These are phyloP conservation scores for Saccharomyces hybrid DNA, from an alignment of 1,139 yeast genomes.

Conservation along the genomic window DNA sequence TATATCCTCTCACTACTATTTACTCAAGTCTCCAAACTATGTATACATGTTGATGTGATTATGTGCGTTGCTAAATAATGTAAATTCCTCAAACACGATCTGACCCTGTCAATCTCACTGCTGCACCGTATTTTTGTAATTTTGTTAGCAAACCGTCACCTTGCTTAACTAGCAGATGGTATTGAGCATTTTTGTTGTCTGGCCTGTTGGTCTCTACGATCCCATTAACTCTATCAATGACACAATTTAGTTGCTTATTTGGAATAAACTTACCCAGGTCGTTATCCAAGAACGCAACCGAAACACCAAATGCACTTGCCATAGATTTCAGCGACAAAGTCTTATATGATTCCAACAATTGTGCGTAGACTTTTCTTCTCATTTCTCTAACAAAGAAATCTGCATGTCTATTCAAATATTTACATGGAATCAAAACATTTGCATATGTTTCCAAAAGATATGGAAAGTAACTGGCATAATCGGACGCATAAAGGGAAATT, in stretches of 20 bases:
- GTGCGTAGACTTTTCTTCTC: constrained; percentile 93
- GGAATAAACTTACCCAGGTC: constrained; percentile 91
- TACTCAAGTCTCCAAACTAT: not conserved
- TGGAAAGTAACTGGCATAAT: constrained; percentile 74
- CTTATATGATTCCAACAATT: constrained; percentile 87
- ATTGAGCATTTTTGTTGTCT: constrained; percentile 91
- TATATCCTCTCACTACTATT: not conserved
- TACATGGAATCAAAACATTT: constrained; percentile 61
- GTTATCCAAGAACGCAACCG: constrained; percentile 69
- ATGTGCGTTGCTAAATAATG: constrained; percentile 8
- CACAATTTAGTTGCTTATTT: constrained; percentile 87
- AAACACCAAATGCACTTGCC: constrained; percentile 90
- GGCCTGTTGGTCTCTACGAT: constrained; percentile 94
- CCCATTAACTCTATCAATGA: constrained; percentile 92
- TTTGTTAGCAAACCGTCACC: constrained; percentile 92
- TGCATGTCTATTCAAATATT: constrained; percentile 73
- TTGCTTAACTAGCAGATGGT: constrained; percentile 78
- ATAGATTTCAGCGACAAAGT: constrained; percentile 81
- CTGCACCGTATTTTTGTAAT: constrained; percentile 94
- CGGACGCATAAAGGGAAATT: constrained; percentile 82
- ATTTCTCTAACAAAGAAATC: constrained; percentile 82
- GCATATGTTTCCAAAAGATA: constrained; percentile 74
- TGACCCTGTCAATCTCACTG: constrained; percentile 90
- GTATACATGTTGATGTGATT: constrained; percentile 2
- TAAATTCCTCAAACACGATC: constrained; percentile 44